Base-by-base conservation (phyloP, 176 grass and related monocot species). In the Rhynchospora pubera region DNA sequence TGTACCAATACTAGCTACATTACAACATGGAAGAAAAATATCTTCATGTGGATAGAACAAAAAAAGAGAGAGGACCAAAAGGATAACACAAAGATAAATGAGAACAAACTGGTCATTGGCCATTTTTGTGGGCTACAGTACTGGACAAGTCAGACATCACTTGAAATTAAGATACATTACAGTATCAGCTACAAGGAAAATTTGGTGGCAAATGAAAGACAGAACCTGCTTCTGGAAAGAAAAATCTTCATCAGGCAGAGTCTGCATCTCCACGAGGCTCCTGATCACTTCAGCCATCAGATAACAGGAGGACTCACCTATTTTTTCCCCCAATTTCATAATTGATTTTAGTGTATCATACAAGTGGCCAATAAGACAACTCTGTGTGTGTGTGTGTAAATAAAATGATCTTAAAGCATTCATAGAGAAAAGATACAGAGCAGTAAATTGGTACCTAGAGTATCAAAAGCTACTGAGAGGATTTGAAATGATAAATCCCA, bases 401-500 rank as follows among this genome's bases (percentile, higher is more conserved):
- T 47, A 16, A 52, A 47, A 28, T 28, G 48, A 76, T 76, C 71
- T 22, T 55, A 76, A 52, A 52, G 13, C 71, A 61, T 62, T 26
- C 9, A 63, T 55, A 32, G 14, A 44, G 21, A 53, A 78, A 44
- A 53, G 3, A 65, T 15, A 1, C 23, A 34, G 1, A 60, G 66
- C 32, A 19, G 50, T 7, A 77, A 84, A 55, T 24, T 63, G 77
- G 79, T 90, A 98, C 95, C 92, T 77, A 98, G 78, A 43, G 85
- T 86, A 80, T 88, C 85, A 88, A 98, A 94, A 76, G 85, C 69
- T 23, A 84, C 24, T 60, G 95, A 89, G 88, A 98, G 91, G 32
- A 94, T 55, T 62, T 81, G 73, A 88, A 98, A 98, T 47, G 95
- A 98, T 89, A 89, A 92, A 78, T 98, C 95, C 90, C 90, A 98